These are phyloP conservation scores for Amphicarpaea edgeworthii DNA, from an alignment of 306 rosid species.

Conservation along the genomic window DNA sequence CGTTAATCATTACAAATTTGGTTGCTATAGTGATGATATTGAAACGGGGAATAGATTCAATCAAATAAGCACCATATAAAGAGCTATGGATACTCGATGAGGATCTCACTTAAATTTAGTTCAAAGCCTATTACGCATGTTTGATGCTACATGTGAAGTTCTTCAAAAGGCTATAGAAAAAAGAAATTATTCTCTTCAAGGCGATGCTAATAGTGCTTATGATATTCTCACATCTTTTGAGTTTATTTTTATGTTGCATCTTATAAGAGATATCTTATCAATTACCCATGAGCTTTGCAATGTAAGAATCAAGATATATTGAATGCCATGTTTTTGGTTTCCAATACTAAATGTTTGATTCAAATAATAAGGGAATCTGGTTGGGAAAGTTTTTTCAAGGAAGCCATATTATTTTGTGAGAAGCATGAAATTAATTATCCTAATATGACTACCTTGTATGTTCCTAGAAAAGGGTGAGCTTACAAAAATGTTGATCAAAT, in stretches of 20 bases:
- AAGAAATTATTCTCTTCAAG: neutral
- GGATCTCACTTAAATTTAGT: too few relatives aligned
- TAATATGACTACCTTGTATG: too few relatives aligned
- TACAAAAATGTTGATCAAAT: too few relatives aligned
- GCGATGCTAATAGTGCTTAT: neutral
- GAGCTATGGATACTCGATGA: too few relatives aligned
- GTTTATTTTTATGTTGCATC: neutral
- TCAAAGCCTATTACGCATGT: too few relatives aligned
- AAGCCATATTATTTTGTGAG: neutral
- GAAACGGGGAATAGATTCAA: too few relatives aligned
- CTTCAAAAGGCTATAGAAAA: too few relatives aligned
- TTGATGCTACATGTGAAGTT: too few relatives aligned
- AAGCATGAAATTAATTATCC: neutral
- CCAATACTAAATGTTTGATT: neutral
- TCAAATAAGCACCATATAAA: too few relatives aligned
- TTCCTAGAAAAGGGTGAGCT: too few relatives aligned
- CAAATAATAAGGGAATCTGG: too few relatives aligned
- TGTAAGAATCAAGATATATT: neutral
- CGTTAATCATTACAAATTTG: neutral
- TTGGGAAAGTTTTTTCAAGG: neutral
- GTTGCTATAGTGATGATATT: neutral
- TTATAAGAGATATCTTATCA: too few relatives aligned
- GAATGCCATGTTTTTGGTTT: neutral
- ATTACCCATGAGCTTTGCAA: neutral
- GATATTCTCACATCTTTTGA: neutral